Evolutionary conservation across 1,284 basidiomycete genomes (phyloP), one percentile per base, ranked within the genome.

Genomic region (Tilletia setariae): DNA sequence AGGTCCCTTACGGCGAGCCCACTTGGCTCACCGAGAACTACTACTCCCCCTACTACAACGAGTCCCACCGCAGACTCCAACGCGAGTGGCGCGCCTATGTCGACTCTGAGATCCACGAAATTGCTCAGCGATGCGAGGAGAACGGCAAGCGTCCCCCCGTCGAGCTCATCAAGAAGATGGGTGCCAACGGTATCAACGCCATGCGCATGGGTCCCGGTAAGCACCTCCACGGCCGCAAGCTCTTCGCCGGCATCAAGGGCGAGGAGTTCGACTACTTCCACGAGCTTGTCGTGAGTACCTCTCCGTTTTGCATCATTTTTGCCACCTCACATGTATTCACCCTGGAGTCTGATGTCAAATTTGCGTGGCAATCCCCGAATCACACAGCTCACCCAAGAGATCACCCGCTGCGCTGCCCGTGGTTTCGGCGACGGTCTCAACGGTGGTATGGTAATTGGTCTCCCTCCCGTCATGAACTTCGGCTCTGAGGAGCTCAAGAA

Each of bases 201-300:
- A 96, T 96, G 93, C 89, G 93, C 63, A 85, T 97, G 83, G 94
- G 94, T 21, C 87, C 87, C 2, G 86, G 86, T 21, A 86, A 87
- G 78, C 93, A 96, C 79, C 85, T 98, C 43, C 86, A 91, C 78
- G 94, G 93, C 2, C 86, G 89, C 32, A 88, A 86, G 32, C 86
- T 97, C 16, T 90, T 94, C 86, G 87, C 88, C 70, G 94, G 91
- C 4, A 89, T 96, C 71, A 90, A 89, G 77, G 91, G 92, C 8
- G 94, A 96, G 83, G 89, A 95, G 78, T 91, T 90, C 76, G 89
- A 92, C 79, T 91, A 91, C 80, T 92, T 93, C 85, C 90, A 91
- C 79, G 91, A 92, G 84, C 73, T 90, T 64, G 90, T 81, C 67
- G 56, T 61, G n/a, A 32, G 56, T 61, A 40, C 49, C 7, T 28